A percentile compares a stretch with the other conserved stretches of the same genome.
phyloP scores from a whole-genome alignment of 305 asterid genomes.

The Fraxinus angustifolia region DNA sequence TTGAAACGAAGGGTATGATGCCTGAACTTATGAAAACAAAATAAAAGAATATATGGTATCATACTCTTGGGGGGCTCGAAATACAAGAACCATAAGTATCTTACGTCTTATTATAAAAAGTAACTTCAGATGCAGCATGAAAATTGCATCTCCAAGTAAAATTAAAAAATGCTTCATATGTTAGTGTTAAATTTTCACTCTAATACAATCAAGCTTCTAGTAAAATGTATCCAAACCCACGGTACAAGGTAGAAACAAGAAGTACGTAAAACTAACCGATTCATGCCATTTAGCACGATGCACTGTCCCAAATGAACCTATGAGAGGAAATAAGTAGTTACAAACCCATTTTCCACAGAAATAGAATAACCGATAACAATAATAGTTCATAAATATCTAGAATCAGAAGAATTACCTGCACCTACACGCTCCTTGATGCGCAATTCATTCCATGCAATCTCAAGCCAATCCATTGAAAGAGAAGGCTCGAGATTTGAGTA shows the following conservation, averaged over 20 bases:
- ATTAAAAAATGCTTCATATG: not conserved
- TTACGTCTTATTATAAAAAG: conserved; percentile 2
- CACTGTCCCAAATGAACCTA: conserved; percentile 98
- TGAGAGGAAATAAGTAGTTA: conserved; percentile 14
- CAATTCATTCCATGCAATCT: conserved; percentile 90
- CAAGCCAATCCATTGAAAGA: conserved; percentile 97
- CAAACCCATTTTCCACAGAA: conserved; percentile 10
- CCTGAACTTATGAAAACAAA: not conserved
- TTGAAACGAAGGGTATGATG: not conserved
- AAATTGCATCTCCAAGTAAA: not conserved
- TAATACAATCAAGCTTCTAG: not conserved
- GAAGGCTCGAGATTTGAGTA: conserved; percentile 77
- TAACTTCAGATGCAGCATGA: conserved; percentile 15
- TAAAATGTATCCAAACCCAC: not conserved
- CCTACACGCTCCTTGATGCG: conserved; percentile 91
- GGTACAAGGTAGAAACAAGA: conserved; percentile 16
- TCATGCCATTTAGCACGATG: conserved; percentile 99
- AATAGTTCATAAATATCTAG: conserved; percentile 3
- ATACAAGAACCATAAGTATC: not conserved
- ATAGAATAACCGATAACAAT: conserved; percentile 10
- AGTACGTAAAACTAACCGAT: conserved; percentile 54
- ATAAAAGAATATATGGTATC: not conserved
- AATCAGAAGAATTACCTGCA: conserved; percentile 51
- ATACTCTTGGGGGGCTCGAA: not conserved
- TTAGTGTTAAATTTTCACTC: not conserved